Conservation (phyloP, 192 early-diverging fungal genomes). For the Neocallimastix lanati region DNA sequence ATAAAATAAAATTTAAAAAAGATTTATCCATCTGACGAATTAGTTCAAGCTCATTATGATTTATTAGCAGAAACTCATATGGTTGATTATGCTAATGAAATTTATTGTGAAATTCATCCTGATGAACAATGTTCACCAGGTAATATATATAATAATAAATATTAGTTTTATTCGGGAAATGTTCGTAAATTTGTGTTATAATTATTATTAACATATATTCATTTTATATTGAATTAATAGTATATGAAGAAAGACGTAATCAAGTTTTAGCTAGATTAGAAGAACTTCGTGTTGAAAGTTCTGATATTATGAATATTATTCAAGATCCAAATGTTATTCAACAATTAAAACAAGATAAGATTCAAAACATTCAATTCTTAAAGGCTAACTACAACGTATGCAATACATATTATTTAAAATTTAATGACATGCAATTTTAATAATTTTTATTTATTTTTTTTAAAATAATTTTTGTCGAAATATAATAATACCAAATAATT, state of each 20-base stretch:
- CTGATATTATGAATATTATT: slow-evolving; percentile 72
- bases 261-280: slow-evolving; percentile 56
- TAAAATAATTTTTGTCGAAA: too few species aligned
- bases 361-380: slow-evolving; percentile 74
- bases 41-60: slow-evolving; percentile 76
- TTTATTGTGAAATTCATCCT: slow-evolving; percentile 64
- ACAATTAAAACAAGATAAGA: slow-evolving; percentile 82
- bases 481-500: too few species aligned
- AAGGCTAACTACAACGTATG: slow-evolving; percentile 64
- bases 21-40: slow-evolving; percentile 57
- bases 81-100: slow-evolving; percentile 77
- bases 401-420: too few species aligned
- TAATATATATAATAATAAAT: slow-evolving; percentile 12
- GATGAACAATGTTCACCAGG: slow-evolving; percentile 57
- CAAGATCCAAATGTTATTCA: slow-evolving; percentile 79
- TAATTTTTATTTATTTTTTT: too few species aligned
- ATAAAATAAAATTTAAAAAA: slow-evolving; percentile 7
- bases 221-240: slow-evolving; percentile 2
- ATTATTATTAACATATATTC: too few species aligned
- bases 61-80: slow-evolving; percentile 76
- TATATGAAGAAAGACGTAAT: slow-evolving; percentile 52
- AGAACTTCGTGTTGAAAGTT: slow-evolving; percentile 51
- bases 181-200: too few species aligned
- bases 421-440: too few species aligned
- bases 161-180: too few species aligned